Evolutionary conservation across 192 early-diverging fungal species (phyloP).

Genomic region (Bifiguratus adelaidae): DNA sequence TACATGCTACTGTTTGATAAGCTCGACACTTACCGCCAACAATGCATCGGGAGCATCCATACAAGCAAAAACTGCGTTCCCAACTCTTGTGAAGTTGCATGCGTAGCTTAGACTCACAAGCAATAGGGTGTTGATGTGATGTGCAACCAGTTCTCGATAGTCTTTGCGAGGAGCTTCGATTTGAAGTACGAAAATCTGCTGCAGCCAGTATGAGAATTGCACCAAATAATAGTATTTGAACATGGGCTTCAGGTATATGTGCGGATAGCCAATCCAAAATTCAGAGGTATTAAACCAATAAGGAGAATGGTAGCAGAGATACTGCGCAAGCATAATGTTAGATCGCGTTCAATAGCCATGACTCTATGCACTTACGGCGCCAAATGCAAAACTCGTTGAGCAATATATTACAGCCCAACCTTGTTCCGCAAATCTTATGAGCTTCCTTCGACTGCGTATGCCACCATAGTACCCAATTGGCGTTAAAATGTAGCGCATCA

Average conservation of each 20-base stretch:
- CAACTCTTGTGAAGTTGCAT: slow-evolving; percentile 48
- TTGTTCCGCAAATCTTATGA: slow-evolving; percentile 58
- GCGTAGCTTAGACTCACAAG: slow-evolving; percentile 44
- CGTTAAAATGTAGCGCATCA: slow-evolving; percentile 35
- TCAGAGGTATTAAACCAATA: slow-evolving; percentile 52
- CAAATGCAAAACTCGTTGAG: slow-evolving; percentile 36
- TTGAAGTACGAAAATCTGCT: slow-evolving; percentile 46
- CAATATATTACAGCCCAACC: slow-evolving; percentile 65
- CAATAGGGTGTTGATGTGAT: slow-evolving; percentile 48
- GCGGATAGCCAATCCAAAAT: slow-evolving; percentile 44
- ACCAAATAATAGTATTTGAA: slow-evolving; percentile 49
- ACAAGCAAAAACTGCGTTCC: slow-evolving; percentile 49
- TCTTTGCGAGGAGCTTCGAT: slow-evolving; percentile 48
- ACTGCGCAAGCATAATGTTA: too few species aligned
- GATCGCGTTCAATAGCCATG: too few species aligned
- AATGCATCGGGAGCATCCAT: slow-evolving; percentile 58
- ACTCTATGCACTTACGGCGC: slow-evolving; percentile 53
- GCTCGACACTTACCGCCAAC: slow-evolving; percentile 32
- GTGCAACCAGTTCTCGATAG: slow-evolving; percentile 38
- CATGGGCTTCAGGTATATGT: slow-evolving; percentile 23
- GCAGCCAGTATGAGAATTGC: slow-evolving; percentile 48
- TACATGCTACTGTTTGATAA: too few species aligned
- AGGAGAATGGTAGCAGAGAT: slow-evolving; percentile 45
- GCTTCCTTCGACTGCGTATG: slow-evolving; percentile 19
- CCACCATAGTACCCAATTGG: slow-evolving; percentile 21